A percentile compares a stretch with the other conserved stretches of the same genome.
Conservation (phyloP, 768 basidiomycete genomes). For the Termitomyces sp. region DNA sequence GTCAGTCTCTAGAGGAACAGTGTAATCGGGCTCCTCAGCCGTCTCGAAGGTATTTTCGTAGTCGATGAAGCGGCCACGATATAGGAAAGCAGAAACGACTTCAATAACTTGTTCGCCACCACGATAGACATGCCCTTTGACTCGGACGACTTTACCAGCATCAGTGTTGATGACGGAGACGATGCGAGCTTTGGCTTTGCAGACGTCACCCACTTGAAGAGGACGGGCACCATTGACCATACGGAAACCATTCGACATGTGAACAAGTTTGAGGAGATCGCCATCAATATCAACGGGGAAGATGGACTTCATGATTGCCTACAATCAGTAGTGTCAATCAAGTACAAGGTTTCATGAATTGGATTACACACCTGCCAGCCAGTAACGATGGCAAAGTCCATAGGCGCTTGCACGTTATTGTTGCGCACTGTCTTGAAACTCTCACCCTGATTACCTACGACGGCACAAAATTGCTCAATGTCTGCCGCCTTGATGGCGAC, state of each 20-base stretch:
- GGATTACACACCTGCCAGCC: conserved; percentile 85
- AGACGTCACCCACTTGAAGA: conserved; percentile 83
- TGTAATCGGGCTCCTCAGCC: conserved; percentile 84
- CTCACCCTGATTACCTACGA: conserved; percentile 92
- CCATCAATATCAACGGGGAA: conserved; percentile 93
- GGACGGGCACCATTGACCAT: conserved; percentile 75
- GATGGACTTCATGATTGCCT: conserved; percentile 99
- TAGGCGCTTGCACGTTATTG: conserved; percentile 78
- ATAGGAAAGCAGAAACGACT: conserved; percentile 93
- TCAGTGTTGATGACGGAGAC: conserved; percentile 87
- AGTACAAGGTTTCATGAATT: background rate
- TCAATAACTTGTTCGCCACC: conserved; percentile 82
- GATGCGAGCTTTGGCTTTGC: conserved; percentile 86
- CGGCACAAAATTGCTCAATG: conserved; percentile 86
- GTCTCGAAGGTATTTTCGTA: conserved; percentile 96
- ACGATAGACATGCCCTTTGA: conserved; percentile 81
- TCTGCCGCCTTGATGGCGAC: conserved; percentile 73
- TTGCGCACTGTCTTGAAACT: conserved; percentile 80
- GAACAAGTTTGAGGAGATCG: conserved; percentile 92
- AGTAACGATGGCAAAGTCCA: conserved; percentile 98
- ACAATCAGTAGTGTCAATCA: conserved; percentile 11
- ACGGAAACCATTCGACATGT: conserved; percentile 95
- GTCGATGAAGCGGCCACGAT: conserved; percentile 92
- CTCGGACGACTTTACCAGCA: conserved; percentile 90
- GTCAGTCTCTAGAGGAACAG: conserved; percentile 70